A percentile compares a stretch with the other conserved stretches of the same genome.
Evolutionary conservation across 148 eudicot genomes (phyloP).

Genomic region (Chenopodium quinoa): DNA sequence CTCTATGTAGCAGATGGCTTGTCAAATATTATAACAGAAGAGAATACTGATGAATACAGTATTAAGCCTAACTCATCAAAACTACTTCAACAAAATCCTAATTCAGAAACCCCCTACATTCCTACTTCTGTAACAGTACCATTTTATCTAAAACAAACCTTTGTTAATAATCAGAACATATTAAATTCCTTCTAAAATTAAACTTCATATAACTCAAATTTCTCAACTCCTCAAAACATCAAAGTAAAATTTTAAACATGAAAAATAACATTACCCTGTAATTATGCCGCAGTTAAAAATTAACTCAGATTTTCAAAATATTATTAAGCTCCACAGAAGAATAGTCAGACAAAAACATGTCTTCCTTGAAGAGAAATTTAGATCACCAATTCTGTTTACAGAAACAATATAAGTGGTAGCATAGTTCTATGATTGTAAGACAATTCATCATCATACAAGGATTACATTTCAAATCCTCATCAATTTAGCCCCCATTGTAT

Average conservation of each 20-base stretch:
- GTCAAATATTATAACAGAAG: constrained; percentile 1
- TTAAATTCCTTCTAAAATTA: background rate
- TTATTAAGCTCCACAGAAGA: background rate
- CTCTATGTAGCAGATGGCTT: constrained; percentile 39
- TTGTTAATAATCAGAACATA: background rate
- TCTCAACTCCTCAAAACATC: background rate
- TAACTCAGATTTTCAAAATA: background rate
- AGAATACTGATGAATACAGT: background rate
- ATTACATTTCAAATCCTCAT: background rate
- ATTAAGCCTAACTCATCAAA: background rate
- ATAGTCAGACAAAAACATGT: no score
- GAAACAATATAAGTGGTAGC: background rate
- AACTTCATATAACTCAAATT: background rate
- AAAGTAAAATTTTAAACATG: background rate
- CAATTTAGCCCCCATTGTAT: background rate
- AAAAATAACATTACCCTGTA: background rate
- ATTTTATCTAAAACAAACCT: background rate
- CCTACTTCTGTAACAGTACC: background rate
- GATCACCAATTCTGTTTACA: background rate
- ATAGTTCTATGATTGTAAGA: background rate
- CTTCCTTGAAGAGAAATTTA: background rate
- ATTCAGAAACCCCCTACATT: background rate
- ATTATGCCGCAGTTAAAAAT: background rate
- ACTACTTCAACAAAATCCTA: constrained; percentile 9
- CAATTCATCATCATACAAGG: background rate